phyloP scores from a whole-genome alignment of 73 alveolate genomes.

The Paramecium octaurelia region DNA sequence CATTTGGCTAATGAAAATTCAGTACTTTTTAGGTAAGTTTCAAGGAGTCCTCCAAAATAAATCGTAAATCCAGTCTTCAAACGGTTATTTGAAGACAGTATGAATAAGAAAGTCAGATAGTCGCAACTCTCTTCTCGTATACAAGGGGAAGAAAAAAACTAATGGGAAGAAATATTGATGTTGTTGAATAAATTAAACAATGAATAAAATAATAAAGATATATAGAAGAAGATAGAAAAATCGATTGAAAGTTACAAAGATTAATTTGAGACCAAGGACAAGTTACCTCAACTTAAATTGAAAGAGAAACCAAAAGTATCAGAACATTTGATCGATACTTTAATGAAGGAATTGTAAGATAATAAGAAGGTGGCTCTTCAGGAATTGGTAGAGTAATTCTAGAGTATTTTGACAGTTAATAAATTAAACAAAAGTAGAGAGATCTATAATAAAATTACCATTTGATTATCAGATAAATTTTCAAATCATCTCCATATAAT shows the following conservation, averaged over 20 bases:
- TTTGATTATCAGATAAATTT: neutral
- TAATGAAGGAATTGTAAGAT: neutral
- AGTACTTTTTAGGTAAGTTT: neutral
- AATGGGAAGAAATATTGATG: slow-evolving; percentile 12
- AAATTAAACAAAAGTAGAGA: neutral
- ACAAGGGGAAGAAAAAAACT: neutral
- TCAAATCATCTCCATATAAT: neutral
- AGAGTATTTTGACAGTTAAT: neutral
- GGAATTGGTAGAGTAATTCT: neutral
- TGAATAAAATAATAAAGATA: neutral
- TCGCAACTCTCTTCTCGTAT: neutral
- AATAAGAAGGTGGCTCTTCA: slow-evolving; percentile 9
- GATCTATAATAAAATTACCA: neutral
- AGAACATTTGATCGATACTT: neutral
- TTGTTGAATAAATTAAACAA: neutral
- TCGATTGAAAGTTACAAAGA: neutral
- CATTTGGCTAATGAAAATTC: neutral
- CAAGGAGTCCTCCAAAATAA: slow-evolving; percentile 5
- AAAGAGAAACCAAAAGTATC: neutral
- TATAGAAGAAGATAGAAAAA: neutral
- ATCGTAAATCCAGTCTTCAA: neutral
- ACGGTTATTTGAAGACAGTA: neutral
- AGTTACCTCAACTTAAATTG: neutral
- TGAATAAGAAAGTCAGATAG: neutral
- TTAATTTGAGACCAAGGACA: neutral